Percentiles rank a stretch among this genome's conserved stretches.
Conservation (phyloP, 1,139 yeast species). For the Saccharomyces hybrid region DNA sequence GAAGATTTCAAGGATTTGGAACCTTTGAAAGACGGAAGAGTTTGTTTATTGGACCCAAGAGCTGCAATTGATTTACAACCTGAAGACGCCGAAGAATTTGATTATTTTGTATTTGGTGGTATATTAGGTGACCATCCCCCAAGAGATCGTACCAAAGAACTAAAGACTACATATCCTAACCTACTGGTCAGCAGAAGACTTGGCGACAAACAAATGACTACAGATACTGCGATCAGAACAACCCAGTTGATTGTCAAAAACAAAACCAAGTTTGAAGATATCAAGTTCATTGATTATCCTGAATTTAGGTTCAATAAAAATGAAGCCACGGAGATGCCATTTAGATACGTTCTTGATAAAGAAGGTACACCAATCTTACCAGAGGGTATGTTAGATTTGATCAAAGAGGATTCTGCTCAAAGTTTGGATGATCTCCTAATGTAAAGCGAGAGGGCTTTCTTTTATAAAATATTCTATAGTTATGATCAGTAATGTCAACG, state of each 20-base stretch:
- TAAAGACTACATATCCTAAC: slow-evolving; percentile 62
- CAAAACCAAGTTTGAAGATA: slow-evolving; percentile 52
- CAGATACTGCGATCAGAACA: slow-evolving; percentile 92
- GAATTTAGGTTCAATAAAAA: slow-evolving; percentile 80
- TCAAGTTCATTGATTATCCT: slow-evolving; percentile 84
- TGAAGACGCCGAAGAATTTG: slow-evolving; percentile 55
- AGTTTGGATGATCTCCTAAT: slow-evolving; percentile 46
- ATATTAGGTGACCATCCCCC: slow-evolving; percentile 96
- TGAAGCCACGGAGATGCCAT: slow-evolving; percentile 97
- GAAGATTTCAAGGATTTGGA: slow-evolving; percentile 24
- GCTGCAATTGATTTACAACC: slow-evolving; percentile 71
- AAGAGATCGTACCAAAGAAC: slow-evolving; percentile 86
- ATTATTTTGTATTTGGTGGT: slow-evolving; percentile 92
- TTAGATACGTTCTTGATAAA: slow-evolving; percentile 61
- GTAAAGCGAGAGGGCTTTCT: neutral
- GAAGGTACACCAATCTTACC: slow-evolving; percentile 75
- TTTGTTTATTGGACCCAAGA: slow-evolving; percentile 83
- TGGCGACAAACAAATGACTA: slow-evolving; percentile 89
- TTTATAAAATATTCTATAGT: neutral
- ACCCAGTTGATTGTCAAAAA: slow-evolving; percentile 68
- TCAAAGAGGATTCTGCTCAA: slow-evolving; percentile 76
- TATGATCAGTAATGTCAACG: neutral
- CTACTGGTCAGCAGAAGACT: slow-evolving; percentile 70
- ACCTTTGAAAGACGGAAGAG: slow-evolving; percentile 38
- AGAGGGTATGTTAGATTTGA: slow-evolving; percentile 80